These are phyloP conservation scores for Calcarisporium arbuscula DNA, from an alignment of 2,329 filamentous ascomycete genomes.

Conservation along the genomic window DNA sequence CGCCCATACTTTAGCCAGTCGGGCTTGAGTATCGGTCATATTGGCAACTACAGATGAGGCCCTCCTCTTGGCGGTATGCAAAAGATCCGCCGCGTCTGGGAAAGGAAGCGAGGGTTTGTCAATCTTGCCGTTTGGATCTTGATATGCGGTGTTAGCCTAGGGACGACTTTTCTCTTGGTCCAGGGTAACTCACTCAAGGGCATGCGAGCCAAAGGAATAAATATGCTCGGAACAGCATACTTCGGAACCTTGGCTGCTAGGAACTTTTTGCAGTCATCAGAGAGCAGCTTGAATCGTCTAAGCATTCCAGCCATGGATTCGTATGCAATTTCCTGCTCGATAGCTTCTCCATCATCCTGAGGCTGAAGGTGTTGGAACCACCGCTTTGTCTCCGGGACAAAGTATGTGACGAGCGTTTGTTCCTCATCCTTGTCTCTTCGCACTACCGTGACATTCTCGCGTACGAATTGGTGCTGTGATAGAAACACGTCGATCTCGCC, in stretches of 20 bases:
- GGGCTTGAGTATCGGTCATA: constrained; percentile 33
- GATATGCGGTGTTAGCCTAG: too few species aligned
- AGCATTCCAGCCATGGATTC: too few species aligned
- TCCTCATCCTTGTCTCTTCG: constrained; percentile 49
- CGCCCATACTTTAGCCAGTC: constrained; percentile 56
- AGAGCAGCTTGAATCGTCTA: too few species aligned
- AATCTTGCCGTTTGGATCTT: constrained; percentile 75
- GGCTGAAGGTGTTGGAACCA: constrained; percentile 64
- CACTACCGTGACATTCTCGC: constrained; percentile 81
- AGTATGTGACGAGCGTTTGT: constrained; percentile 77
- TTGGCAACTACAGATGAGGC: too few species aligned
- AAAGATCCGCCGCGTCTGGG: constrained; percentile 52
- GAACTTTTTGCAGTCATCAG: too few species aligned
- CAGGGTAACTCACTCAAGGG: too few species aligned
- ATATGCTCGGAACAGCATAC: constrained; percentile 27
- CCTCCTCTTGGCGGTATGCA: too few species aligned
- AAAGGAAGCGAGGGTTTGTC: constrained; percentile 74
- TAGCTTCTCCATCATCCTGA: constrained; percentile 48
- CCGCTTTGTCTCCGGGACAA: constrained; percentile 70
- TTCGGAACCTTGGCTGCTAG: too few species aligned
- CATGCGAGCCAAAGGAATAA: constrained; percentile 44
- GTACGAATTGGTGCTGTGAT: constrained; percentile 64
- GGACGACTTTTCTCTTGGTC: too few species aligned
- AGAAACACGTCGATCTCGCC: constrained; percentile 87
- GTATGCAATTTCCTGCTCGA: too few species aligned